Evolutionary conservation across 139 green algal genomes (phyloP), one percentile per base, ranked within the genome.

Genomic region (Zygnema cylindricum): DNA sequence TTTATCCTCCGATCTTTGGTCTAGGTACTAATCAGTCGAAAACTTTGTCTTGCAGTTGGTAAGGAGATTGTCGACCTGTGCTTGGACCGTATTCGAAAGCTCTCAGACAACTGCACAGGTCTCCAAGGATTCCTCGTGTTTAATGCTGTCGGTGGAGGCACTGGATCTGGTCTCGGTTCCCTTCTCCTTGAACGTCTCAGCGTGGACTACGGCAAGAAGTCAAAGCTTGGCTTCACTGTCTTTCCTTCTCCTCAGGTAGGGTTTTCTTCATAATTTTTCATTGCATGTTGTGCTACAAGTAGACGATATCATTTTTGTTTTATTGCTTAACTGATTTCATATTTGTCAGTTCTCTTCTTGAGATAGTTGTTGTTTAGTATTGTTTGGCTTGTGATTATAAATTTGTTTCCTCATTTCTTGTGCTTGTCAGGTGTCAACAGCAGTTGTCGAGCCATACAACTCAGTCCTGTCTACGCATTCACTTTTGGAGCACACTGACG

Each of bases 141-240:
- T n/a, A n/a, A n/a, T n/a, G n/a, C n/a, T n/a, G n/a, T n/a, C n/a
- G n/a, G n/a, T n/a, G n/a, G n/a, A n/a, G n/a, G n/a, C n/a, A n/a
- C n/a, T n/a, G n/a, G n/a, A n/a, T 94, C 92, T n/a, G 92, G 92
- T 81, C 92, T 95, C 32, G 92, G 92, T 55, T 95, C 92, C 21
- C 86, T 95, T 43, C 92, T 95, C 54, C 86, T 95, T 35, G 92
- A 95, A 83, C 91, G 92, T 30, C 90, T 95, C 90, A 98, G 95
- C 42, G 97, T 99, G 0, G 97, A 99, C 95, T 99, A 99, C 89
- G 97, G 97, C 95, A n/a, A n/a, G n/a, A n/a, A n/a, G n/a, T n/a
- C n/a, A n/a, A n/a, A n/a, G n/a, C n/a, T n/a, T n/a, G n/a, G 85
- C 77, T 95, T 95, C 89, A 94, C 92, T 0, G 81, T 95, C 38